Percentiles rank a stretch among this genome's conserved stretches.
Evolutionary conservation across 2,329 filamentous ascomycete species (phyloP).

Genomic region (Capronia epimyces): DNA sequence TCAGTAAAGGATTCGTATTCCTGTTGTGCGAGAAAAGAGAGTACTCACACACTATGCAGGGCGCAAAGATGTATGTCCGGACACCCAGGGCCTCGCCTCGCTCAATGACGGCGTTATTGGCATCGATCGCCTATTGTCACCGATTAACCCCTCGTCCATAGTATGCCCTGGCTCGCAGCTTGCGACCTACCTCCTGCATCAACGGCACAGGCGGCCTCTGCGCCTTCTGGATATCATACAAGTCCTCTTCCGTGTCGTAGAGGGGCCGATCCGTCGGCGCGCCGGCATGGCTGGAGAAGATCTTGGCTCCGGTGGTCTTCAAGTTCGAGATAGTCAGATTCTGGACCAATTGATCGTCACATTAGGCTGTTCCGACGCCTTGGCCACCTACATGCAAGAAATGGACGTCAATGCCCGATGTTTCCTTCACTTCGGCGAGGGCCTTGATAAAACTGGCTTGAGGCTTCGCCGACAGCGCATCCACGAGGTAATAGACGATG

Average conservation of each 20-base stretch:
- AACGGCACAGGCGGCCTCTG: conserved; percentile 28
- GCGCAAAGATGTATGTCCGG: conserved; percentile 49
- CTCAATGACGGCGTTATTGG: conserved; percentile 45
- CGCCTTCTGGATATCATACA: conserved; percentile 44
- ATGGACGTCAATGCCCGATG: conserved; percentile 42
- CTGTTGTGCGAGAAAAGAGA: too few species aligned
- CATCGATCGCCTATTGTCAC: conserved; percentile 35
- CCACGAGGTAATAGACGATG: conserved; percentile 47
- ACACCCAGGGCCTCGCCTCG: conserved; percentile 41
- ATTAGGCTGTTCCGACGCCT: background rate
- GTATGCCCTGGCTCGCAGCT: background rate
- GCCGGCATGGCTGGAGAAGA: conserved; percentile 47
- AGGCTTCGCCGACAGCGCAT: conserved; percentile 34
- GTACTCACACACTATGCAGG: conserved; percentile 47
- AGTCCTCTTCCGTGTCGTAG: conserved; percentile 40
- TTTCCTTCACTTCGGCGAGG: conserved; percentile 41
- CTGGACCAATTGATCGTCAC: background rate
- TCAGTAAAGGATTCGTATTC: too few species aligned
- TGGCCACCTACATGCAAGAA: conserved; percentile 46
- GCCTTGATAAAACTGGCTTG: conserved; percentile 45
- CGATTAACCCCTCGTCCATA: background rate
- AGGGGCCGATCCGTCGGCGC: conserved; percentile 41
- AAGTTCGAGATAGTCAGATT: background rate
- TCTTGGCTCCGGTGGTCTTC: conserved; percentile 48
- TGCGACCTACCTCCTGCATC: conserved; percentile 31